phyloP scores from a whole-genome alignment of 441 rosid species.

The Brassica balearica region DNA sequence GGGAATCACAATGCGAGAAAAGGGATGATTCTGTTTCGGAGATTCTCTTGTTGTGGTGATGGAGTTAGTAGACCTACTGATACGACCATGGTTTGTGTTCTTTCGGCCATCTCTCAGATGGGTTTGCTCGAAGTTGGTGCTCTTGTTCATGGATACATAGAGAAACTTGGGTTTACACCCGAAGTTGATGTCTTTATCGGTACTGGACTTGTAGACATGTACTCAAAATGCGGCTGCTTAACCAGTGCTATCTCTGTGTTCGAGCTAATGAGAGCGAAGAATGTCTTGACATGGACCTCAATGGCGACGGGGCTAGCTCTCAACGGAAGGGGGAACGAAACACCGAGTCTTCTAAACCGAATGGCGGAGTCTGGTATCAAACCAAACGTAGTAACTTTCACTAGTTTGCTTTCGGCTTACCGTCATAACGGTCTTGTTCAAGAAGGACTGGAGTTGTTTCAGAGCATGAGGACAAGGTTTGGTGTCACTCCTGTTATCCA shows the following conservation, averaged over 20 bases:
- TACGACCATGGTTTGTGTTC: slow-evolving; percentile 59
- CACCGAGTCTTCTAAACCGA: slow-evolving; percentile 45
- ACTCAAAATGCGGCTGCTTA: slow-evolving; percentile 58
- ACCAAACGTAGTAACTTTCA: slow-evolving; percentile 62
- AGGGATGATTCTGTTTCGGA: slow-evolving; percentile 49
- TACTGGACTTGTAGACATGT: slow-evolving; percentile 60
- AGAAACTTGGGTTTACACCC: slow-evolving; percentile 48
- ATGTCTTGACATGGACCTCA: slow-evolving; percentile 66
- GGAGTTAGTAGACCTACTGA: slow-evolving; percentile 52
- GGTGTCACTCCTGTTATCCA: slow-evolving; percentile 49
- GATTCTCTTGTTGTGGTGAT: slow-evolving; percentile 41
- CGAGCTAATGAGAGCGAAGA: slow-evolving; percentile 48
- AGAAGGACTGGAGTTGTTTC: slow-evolving; percentile 55
- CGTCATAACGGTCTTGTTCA: slow-evolving; percentile 50
- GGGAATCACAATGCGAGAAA: slow-evolving; percentile 40
- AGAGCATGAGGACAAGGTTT: slow-evolving; percentile 43
- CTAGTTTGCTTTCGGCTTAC: slow-evolving; percentile 51
- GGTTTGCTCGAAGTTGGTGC: slow-evolving; percentile 50
- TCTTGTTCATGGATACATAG: slow-evolving; percentile 56
- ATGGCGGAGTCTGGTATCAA: slow-evolving; percentile 49
- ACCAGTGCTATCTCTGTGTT: slow-evolving; percentile 45
- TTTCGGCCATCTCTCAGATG: slow-evolving; percentile 55
- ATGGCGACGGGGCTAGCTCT: slow-evolving; percentile 57
- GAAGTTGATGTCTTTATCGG: slow-evolving; percentile 55
- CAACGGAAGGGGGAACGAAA: slow-evolving; percentile 54